These are phyloP conservation scores for Erigeron philadelphicus DNA, from an alignment of 140 eudicot species.

Conservation along the genomic window DNA sequence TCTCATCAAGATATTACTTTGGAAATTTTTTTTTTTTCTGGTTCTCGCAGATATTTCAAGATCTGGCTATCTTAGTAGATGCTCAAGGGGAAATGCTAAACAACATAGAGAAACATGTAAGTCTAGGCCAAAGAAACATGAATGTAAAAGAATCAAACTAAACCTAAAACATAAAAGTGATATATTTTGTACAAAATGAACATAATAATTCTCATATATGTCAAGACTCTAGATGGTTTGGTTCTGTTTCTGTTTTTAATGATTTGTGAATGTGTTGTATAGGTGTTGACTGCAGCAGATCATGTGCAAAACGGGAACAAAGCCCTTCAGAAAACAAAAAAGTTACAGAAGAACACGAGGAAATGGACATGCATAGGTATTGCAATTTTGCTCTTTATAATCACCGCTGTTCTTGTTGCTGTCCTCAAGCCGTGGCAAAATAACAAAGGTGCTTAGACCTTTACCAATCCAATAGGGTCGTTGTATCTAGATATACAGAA, in stretches of 20 bases:
- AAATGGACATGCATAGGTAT: constrained; percentile 82
- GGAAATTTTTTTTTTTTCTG: not conserved
- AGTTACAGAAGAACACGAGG: constrained; percentile 56
- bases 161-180: not conserved
- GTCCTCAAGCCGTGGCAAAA: constrained; percentile 81
- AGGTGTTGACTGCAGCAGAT: constrained; percentile 90
- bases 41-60: constrained; percentile 68
- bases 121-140: not conserved
- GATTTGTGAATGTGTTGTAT: not conserved
- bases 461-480: not conserved
- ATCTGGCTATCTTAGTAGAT: constrained; percentile 87
- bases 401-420: constrained; percentile 48
- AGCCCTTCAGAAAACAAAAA: constrained; percentile 68
- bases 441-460: constrained; percentile 44
- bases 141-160: not conserved
- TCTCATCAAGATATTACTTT: not conserved
- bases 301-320: constrained; percentile 78
- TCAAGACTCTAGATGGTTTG: not conserved
- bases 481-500: constrained; percentile 16
- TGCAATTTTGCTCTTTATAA: constrained; percentile 55
- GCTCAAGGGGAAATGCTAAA: constrained; percentile 89
- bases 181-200: not conserved
- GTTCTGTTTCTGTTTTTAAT: not conserved
- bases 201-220: too few relatives aligned
- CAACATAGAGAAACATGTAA: constrained; percentile 90